Evolutionary conservation across 164 flowering plant genomes (phyloP), one percentile per base, ranked within the genome.

Genomic region (Piper longum): DNA sequence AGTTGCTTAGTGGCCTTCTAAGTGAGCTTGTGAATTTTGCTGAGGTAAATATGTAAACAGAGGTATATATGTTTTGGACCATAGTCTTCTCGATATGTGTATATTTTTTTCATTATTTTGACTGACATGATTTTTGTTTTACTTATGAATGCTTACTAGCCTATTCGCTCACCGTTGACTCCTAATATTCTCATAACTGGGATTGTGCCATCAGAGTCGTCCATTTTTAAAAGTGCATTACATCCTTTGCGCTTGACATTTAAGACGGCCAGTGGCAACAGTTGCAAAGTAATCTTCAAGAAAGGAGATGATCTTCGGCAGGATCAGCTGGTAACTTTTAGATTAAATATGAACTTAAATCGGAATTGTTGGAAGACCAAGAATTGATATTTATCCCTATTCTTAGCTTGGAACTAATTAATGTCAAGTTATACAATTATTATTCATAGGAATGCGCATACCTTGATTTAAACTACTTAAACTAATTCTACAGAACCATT

Each of bases 241-340:
- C 85, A 89, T 79, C 99, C 99, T 68, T 75, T 95, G 75, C 89
- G 96, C 17, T 78, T 95, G 67, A 85, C 96, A 62, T 91, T 91
- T 70, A 82, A 89, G 64, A 85, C 91, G 36, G 83, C 83, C 59
- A 77, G 59, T 78, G 96, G 96, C 62, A 96, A 88, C 74, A 80
- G 70, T 60, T 87, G 86, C 80, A 86, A 82, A 82, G 70, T 95
- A 57, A 95, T 95, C 67, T 95, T 91, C 70, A 95, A 95, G 79
- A 95, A 95, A 73, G 99, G 99, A 64, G 99, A 95, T 77, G 99
- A 95, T 72, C 75, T 91, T 70, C 86, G 98, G 66, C 99, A 95
- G 78, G 99, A 95, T 64, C 99, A 95, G 76, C 72, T 95, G 90
- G 99, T 95, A 68, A 43, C 14, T 76, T 51, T 26, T 60, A 57